phyloP scores from a whole-genome alignment of 768 basidiomycete genomes.

The Lactarius tabidus region DNA sequence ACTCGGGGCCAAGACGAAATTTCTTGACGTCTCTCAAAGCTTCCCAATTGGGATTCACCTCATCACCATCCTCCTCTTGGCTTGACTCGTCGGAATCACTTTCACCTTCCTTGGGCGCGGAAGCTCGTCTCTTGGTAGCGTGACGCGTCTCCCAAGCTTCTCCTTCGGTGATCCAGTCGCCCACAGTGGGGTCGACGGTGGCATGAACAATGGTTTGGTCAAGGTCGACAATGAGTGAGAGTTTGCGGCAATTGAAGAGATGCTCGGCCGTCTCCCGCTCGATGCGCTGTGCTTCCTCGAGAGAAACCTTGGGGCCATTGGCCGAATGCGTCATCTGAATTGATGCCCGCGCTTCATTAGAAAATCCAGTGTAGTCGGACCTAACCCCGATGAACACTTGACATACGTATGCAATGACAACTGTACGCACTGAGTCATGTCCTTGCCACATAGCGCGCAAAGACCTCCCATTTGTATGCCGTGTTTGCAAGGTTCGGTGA shows the following conservation, averaged over 20 bases:
- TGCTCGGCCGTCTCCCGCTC: slow-evolving; percentile 79
- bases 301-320: slow-evolving; percentile 84
- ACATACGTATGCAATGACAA: slow-evolving; percentile 15
- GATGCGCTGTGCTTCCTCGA: slow-evolving; percentile 87
- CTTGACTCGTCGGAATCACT: slow-evolving; percentile 40
- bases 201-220: slow-evolving; percentile 99
- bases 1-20: slow-evolving; percentile 84
- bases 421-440: slow-evolving; percentile 77
- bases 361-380: slow-evolving; percentile 83
- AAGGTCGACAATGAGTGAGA: slow-evolving; percentile 95
- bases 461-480: slow-evolving; percentile 89
- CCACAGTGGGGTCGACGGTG: slow-evolving; percentile 96
- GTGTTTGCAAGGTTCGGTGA: slow-evolving; percentile 94
- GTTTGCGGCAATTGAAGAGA: slow-evolving; percentile 68
- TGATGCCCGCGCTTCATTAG: slow-evolving; percentile 78
- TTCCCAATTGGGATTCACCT: slow-evolving; percentile 89
- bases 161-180: slow-evolving; percentile 92
- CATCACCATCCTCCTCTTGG: slow-evolving; percentile 34
- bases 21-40: slow-evolving; percentile 86
- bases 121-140: slow-evolving; percentile 32
- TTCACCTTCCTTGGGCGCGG: slow-evolving; percentile 32
- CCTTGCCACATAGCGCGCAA: slow-evolving; percentile 92
- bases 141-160: slow-evolving; percentile 72
- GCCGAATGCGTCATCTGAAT: slow-evolving; percentile 96
- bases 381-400: slow-evolving; percentile 38